phyloP scores from a whole-genome alignment of 2,329 filamentous ascomycete genomes.

The Cordyceps tenuipes region DNA sequence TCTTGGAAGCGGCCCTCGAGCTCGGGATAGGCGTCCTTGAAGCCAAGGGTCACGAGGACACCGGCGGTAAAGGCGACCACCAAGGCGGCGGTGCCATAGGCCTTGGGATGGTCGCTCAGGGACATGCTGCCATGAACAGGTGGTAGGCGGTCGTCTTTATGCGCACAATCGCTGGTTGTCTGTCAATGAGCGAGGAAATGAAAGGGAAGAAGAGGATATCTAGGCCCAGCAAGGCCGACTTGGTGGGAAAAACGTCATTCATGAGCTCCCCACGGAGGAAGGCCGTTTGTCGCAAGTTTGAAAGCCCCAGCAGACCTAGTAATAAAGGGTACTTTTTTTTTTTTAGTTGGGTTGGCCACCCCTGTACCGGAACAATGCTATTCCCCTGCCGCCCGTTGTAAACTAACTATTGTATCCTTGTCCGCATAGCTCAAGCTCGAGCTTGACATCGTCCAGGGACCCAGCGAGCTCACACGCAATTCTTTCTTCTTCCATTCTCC shows the following conservation, averaged over 20 bases:
- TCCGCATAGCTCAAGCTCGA: neutral
- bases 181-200: neutral
- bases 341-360: too few species aligned
- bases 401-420: neutral
- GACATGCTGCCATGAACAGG: slow-evolving; percentile 37
- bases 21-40: slow-evolving; percentile 73
- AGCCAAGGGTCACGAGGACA: slow-evolving; percentile 63
- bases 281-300: neutral
- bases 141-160: neutral
- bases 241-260: neutral
- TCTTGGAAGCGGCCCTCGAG: slow-evolving; percentile 57
- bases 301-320: neutral
- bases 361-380: slow-evolving; percentile 5
- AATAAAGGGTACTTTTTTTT: neutral
- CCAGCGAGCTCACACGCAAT: neutral
- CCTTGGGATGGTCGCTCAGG: slow-evolving; percentile 51
- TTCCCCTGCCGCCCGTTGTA: slow-evolving; percentile 2
- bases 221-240: neutral
- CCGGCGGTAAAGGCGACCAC: slow-evolving; percentile 70
- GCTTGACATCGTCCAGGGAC: neutral
- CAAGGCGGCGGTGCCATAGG: slow-evolving; percentile 57
- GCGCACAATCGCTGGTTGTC: neutral
- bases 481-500: neutral
- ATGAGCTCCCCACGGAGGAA: neutral
- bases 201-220: neutral